Evolutionary conservation across 2,329 filamentous ascomycete species (phyloP), one percentile per base, ranked within the genome.

Genomic region (Fusarium austroafricanum): DNA sequence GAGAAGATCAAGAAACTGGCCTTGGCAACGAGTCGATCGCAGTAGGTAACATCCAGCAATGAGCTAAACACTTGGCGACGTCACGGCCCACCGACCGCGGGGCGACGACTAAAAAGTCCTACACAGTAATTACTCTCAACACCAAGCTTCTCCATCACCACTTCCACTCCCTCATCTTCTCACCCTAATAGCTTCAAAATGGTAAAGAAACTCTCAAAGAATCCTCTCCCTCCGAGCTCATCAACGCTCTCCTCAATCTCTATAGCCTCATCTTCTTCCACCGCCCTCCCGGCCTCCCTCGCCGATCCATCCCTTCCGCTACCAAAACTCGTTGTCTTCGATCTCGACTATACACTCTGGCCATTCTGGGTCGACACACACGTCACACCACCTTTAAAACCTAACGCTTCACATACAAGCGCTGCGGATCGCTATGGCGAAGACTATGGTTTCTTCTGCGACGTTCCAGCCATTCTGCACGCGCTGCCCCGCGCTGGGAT

Each of bases 341-440:
- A 98, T 78, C 88, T 98, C 66, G 95, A 98, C 84, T 98, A 97
- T 84, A 98, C 96, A 0, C 85, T 98, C n/a, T 98, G 95, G 96
- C 94, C 94, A 6, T 97, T 97, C 81, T 98, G 95, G 95, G 90
- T 97, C 2, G 96, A 98, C 82, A 97, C 94, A 5, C 94, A 97
- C 80, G 91, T 96, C 72, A 88, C 89, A 23, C 86, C 89, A 9
- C 94, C 94, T 0, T 81, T 97, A 18, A 85, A 86, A 69, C 73
- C 83, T 9, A 81, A 83, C 54, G 56, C 81, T 1, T 66, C 76
- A 10, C 79, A 78, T 80, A 81, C 75, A 61, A 79, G 79, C 67
- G 82, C 79, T 54, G 79, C 81, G 20, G 88, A 90, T 77, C 81
- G 83, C 68, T 80, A 81, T 61, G 90, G 89, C 76, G 91, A 94